Evolutionary conservation across 169 alveolate species (phyloP), one percentile per base, ranked within the genome.

Genomic region (Eimeria praecox): DNA sequence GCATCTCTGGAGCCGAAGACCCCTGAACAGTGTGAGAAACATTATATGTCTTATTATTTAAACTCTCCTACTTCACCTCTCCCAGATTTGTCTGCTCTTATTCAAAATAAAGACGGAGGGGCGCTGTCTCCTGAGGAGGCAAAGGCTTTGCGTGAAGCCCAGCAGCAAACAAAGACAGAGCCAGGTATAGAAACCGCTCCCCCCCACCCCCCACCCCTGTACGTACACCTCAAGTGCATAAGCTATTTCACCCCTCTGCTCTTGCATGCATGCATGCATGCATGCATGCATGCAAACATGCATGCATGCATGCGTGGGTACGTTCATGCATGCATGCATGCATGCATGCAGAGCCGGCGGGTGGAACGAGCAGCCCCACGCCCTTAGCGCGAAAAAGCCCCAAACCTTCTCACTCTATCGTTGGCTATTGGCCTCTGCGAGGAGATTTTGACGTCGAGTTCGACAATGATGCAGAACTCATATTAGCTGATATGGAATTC

Each of bases 391-490:
- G 90, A 0, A 44, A 44, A 33, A 49, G 73, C 40, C 78, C 95
- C 46, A 97, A 95, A 77, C 97, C 97, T 56, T 97, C 98, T 92
- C 98, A 98, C 35, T 98, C 97, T 92, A 97, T 97, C 54, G 97
- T 98, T 56, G 99, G 99, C 3, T 99, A 98, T 95, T 97, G 99
- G 99, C 99, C 99, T 35, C 96, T 98, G 92, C 98, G 99, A 96
- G 99, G 99, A 14, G 99, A 99, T 95, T 99, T 99, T 96, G 99
- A 99, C 95, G 97, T 98, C 24, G 99, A 99, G 94, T 99, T 98
- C 97, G 99, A 99, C 96, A 98, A 98, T 97, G 99, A 99, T 97
- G 99, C 99, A 33, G 99, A 99, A 96, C 97, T 98, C 38, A 97
- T 99, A 49, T 96, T 99, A 30, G 99, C 99, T 0, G 99, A 99